Evolutionary conservation across 495 filamentous ascomycete genomes (phyloP), one percentile per base, ranked within the genome.

Genomic region (Polyplosphaeria fusca): DNA sequence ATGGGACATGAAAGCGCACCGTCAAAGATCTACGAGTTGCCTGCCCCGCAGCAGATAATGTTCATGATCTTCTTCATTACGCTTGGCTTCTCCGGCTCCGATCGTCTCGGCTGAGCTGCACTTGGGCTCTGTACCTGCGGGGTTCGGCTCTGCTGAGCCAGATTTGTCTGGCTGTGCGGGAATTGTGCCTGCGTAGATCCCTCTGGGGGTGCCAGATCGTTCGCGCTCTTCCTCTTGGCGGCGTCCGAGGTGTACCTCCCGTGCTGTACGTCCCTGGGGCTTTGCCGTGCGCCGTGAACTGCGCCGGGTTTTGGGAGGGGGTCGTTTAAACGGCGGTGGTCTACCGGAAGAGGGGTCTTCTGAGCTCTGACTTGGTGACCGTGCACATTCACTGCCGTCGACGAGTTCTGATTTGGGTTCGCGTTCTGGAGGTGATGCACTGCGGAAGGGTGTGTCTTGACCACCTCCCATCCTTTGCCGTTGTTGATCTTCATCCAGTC

Each of bases 401-500:
- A 81, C 58, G 91, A 89, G 14, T 87, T 80, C 7, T 56, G 54
- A 52, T 65, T 65, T 19, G 50, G 62, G 68, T 86, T 87, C 43
- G 84, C 88, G 53, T 82, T 87, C 67, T 91, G 87, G 57, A 91
- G 77, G 12, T 46, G 56, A 62, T 87, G 79, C 27, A 81, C 79
- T 53, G 86, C 83, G 23, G 88, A 86, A 42, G 87, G 82, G 71
- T 94, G 88, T 58, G 86, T 84, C 77, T 95, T 95, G 68, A 81
- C 77, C 65, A 87, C 88, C 74, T 97, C 92, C 89, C 88, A 95
- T 32, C 89, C 90, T 66, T 91, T 87, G 58, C 91, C 91, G 70
- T 95, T 94, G 78, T 89, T 93, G 53, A 95, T 78, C 80, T 96
- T 96, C 94, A 97, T 96, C 93, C 93, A 99, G 72, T 99, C 93